Percentiles rank a stretch among this genome's conserved stretches.
phyloP scores from a whole-genome alignment of 495 filamentous ascomycete species.

The Tetracladium marchalianum region DNA sequence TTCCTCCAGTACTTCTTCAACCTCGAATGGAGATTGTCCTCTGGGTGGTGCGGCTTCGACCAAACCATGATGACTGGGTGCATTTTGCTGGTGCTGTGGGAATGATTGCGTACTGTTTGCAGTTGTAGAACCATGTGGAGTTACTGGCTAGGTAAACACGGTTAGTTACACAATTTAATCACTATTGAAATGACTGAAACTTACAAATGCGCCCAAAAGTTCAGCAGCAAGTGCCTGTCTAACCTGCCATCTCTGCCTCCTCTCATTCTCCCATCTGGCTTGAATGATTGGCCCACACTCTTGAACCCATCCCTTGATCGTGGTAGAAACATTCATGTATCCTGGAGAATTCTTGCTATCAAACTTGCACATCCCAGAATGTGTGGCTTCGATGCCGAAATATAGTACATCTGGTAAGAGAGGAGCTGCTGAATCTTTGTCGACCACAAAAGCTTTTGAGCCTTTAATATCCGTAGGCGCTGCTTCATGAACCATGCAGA shows the following conservation, averaged over 20 bases:
- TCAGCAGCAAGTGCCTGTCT: conserved; percentile 8
- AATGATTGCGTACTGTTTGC: neutral
- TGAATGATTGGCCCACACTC: conserved; percentile 47
- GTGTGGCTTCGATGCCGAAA: conserved; percentile 72
- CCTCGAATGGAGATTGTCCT: conserved; percentile 16
- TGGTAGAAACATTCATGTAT: conserved; percentile 62
- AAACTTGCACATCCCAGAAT: conserved; percentile 85
- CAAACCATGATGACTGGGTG: neutral
- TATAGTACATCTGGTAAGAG: conserved; percentile 64
- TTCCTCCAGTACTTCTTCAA: conserved; percentile 20
- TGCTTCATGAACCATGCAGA: conserved; percentile 59
- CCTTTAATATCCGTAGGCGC: conserved; percentile 56
- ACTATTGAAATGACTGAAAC: neutral
- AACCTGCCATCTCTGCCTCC: conserved; percentile 34
- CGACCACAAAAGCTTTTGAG: conserved; percentile 53
- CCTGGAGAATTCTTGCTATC: conserved; percentile 62
- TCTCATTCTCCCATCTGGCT: conserved; percentile 55
- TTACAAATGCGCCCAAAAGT: conserved; percentile 11
- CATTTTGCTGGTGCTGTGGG: neutral
- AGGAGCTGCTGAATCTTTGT: conserved; percentile 65
- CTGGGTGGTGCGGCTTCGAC: conserved; percentile 2
- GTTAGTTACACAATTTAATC: neutral
- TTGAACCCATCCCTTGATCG: conserved; percentile 55
- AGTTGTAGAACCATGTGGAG: conserved; percentile 3
- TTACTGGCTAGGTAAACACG: neutral